Evolutionary conservation across 2,329 filamentous ascomycete species (phyloP), one percentile per base, ranked within the genome.

Genomic region (Seiridium cupressi): DNA sequence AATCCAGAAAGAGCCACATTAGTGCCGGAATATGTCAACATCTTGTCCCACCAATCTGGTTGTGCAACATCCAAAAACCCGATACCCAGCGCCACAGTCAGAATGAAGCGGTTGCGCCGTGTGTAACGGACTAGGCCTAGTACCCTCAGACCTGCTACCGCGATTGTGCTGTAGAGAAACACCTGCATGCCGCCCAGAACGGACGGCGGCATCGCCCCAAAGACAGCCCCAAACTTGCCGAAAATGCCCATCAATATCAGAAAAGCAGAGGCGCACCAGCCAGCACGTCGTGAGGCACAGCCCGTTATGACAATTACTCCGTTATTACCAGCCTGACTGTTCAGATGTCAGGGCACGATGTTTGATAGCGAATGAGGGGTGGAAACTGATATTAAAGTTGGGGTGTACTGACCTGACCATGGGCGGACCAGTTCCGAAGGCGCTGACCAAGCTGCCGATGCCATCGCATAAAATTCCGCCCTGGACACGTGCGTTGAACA

Each of bases 211-310:
- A 91, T 91, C 7, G 86, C 79, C 0, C 89, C 86, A 4, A 91
- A 81, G 0, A 88, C 84, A 0, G 87, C 88, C 2, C 87, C 87
- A 63, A 90, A 90, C 68, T 90, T 90, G 58, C 86, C 83, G 69
- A 90, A 89, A 55, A 90, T 79, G 5, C 88, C 88, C 84, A 90
- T 89, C 61, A 91, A 69, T 38, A 90, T 73, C 26, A 90, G 77
- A 77, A 88, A 90, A 65, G 85, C 82, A 67, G 85, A 87, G 67
- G 82, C 85, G 61, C 81, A 85, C 74, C 88, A 90, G 0, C 88
- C 88, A 3, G 88, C 88, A 54, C 86, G 86, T 57, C 88, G 81
- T 69, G 88, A 89, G 1, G 88, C 88, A 65, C 88, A 90, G 34
- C 86, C 81, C 0, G 88, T 90, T 47, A 90, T 74, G 0, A 85